phyloP scores from a whole-genome alignment of 192 early-diverging fungal genomes.

The Rhizophagus sp. region DNA sequence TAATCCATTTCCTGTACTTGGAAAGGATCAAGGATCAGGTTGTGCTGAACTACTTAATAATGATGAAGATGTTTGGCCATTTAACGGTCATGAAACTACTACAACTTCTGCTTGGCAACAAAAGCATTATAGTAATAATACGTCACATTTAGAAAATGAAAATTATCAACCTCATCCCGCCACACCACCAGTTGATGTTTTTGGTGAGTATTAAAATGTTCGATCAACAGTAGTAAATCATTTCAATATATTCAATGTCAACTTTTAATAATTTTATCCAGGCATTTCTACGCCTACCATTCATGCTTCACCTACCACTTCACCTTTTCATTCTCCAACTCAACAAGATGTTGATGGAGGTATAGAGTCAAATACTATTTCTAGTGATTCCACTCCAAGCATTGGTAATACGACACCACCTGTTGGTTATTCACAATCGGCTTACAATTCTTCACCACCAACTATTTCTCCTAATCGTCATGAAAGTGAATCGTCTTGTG shows the following conservation, averaged over 20 bases:
- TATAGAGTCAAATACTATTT: neutral
- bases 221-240: too few relatives aligned
- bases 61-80: neutral
- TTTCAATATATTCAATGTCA: neutral
- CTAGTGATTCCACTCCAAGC: neutral
- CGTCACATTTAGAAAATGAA: neutral
- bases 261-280: neutral
- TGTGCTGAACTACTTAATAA: slow-evolving; percentile 3
- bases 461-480: neutral
- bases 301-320: slow-evolving; percentile 5
- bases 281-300: neutral
- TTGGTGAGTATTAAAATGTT: neutral
- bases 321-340: neutral
- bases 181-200: neutral
- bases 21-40: neutral
- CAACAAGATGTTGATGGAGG: neutral
- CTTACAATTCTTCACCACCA: neutral
- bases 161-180: neutral
- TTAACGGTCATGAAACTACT: neutral
- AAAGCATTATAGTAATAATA: neutral
- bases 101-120: neutral
- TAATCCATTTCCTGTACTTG: neutral
- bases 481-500: neutral
- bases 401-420: neutral
- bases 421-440: neutral